Conservation (phyloP, 2,329 filamentous ascomycete genomes). For the Stemphylium lycopersici region DNA sequence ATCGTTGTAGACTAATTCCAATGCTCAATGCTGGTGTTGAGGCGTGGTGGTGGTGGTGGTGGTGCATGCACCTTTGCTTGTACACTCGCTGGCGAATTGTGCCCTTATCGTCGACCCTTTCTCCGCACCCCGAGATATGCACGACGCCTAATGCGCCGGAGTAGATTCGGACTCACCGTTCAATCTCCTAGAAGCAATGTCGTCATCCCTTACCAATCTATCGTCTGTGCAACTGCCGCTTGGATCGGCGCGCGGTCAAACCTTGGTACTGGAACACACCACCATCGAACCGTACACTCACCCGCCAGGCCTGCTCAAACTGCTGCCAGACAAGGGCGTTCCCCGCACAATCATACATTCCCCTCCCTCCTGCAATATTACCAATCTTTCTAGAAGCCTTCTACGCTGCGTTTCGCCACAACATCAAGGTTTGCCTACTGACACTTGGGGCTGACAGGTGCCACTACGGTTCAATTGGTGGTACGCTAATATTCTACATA, state of each 20-base stretch:
- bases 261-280: constrained; percentile 12
- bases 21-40: constrained; percentile 7
- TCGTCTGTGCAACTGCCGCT: constrained; percentile 15
- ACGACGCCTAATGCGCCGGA: constrained; percentile 9
- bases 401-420: background rate
- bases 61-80: background rate
- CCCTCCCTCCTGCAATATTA: background rate
- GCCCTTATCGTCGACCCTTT: background rate
- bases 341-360: background rate
- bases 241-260: constrained; percentile 7
- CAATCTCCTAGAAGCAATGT: background rate
- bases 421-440: constrained; percentile 6
- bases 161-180: background rate
- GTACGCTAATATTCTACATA: constrained; percentile 11
- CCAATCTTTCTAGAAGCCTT: constrained; percentile 25
- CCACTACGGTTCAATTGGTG: background rate
- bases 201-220: constrained; percentile 2
- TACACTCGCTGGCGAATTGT: constrained; percentile 1
- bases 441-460: constrained; percentile 1
- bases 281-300: constrained; percentile 10
- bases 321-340: constrained; percentile 7
- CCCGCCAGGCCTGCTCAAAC: constrained; percentile 8
- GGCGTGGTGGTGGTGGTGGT: background rate
- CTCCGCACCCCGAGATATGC: constrained; percentile 2
- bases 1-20: constrained; percentile 3